Conservation (phyloP, 176 grass and related monocot species). For the Saccharum spontaneum region DNA sequence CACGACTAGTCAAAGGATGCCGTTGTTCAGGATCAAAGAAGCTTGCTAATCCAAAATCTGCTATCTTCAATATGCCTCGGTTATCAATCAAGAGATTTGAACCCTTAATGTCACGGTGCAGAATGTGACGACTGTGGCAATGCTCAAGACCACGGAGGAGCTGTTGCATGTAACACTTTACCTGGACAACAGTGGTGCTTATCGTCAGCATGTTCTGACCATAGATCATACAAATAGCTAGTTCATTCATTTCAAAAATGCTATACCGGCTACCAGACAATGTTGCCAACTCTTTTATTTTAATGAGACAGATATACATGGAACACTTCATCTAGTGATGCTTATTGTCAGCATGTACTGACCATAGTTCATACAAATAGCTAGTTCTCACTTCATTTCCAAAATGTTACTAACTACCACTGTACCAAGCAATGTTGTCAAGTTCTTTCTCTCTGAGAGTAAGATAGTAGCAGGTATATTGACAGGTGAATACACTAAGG, state of each 20-base stretch:
- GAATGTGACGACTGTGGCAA: conserved; percentile 84
- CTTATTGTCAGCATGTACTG: conserved; percentile 2
- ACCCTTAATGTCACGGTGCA: conserved; percentile 98
- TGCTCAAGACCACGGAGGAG: conserved; percentile 91
- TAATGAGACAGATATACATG: conserved; percentile 22
- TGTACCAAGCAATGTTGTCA: neutral
- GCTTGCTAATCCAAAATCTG: conserved; percentile 97
- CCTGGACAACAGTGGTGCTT: conserved; percentile 42
- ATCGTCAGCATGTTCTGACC: conserved; percentile 1
- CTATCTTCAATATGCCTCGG: conserved; percentile 89
- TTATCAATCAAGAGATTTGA: conserved; percentile 99
- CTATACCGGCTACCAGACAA: neutral
- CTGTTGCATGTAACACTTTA: conserved; percentile 99
- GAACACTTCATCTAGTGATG: conserved; percentile 77
- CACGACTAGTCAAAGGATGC: conserved; percentile 93
- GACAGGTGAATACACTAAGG: neutral
- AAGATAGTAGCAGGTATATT: conserved; percentile 3
- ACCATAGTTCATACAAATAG: conserved; percentile 1
- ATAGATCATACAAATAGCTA: conserved; percentile 19
- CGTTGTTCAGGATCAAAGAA: conserved; percentile 90
- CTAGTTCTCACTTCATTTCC: neutral
- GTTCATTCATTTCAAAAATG: neutral
- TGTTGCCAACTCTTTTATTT: neutral
- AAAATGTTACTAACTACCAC: neutral
- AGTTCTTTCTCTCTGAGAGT: neutral